Conservation (phyloP, 352 stramenopile genomes). For the Phytophthora fragariae region DNA sequence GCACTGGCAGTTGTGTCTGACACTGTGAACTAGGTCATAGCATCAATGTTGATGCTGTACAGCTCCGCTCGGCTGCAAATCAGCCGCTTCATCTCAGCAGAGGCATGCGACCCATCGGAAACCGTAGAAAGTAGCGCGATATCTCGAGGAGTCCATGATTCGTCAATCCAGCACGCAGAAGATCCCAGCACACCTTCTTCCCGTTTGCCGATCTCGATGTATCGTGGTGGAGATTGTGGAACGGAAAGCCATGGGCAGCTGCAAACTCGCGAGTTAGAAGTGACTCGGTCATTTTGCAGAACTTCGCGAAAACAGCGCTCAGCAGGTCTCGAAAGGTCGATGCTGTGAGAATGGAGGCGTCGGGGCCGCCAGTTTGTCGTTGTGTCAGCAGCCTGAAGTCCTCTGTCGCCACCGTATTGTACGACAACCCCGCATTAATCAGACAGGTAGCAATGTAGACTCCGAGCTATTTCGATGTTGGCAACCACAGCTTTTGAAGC, state of each 20-base stretch:
- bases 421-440: slow-evolving; percentile 8
- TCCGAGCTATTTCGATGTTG: not conserved
- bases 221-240: slow-evolving; percentile 14
- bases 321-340: slow-evolving; percentile 6
- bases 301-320: not conserved
- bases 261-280: slow-evolving; percentile 6
- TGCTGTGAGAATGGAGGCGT: not conserved
- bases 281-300: not conserved
- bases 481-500: slow-evolving; percentile 5
- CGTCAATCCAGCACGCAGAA: slow-evolving; percentile 9
- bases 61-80: not conserved
- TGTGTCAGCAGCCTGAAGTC: not conserved
- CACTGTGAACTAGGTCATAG: slow-evolving; percentile 8
- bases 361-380: not conserved
- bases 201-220: not conserved
- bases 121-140: slow-evolving; percentile 16
- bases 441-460: slow-evolving; percentile 10
- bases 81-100: slow-evolving; percentile 3
- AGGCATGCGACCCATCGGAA: not conserved
- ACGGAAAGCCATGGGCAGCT: not conserved
- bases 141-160: not conserved
- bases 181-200: slow-evolving; percentile 4
- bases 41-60: slow-evolving; percentile 3
- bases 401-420: not conserved
- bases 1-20: slow-evolving; percentile 2